Base-by-base conservation (phyloP, 345 rosid species). In the Euphorbia lathyris region DNA sequence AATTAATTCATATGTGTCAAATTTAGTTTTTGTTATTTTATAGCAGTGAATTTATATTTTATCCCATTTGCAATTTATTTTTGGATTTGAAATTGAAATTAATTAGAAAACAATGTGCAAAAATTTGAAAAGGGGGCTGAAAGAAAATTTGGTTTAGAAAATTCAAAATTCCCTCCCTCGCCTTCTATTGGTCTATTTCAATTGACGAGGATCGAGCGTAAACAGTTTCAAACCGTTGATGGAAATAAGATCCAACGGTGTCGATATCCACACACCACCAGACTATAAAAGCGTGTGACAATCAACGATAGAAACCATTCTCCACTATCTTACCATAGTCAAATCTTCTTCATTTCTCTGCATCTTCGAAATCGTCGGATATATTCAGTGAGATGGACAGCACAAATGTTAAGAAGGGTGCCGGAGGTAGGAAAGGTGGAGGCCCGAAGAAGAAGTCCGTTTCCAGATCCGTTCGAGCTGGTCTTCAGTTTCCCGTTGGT, bases 381-480 rank as follows among this genome's bases (percentile, higher is more conserved):
- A 12, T 25, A 26, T 26, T 16, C 20, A 6, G 5, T 0, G 34
- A 47, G n/a, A 91, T 88, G 94, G 92, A 88, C 10, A 12, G 82
- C 19, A 84, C 73, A 64, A 88, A 87, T 65, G 59, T 65, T 58
- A 91, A 91, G 78, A 91, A 85, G 51, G 94, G 92, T n/a, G 86
- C 84, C 6, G 88, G 79, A 23, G 97, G 94, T 9, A 82, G 94
- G 84, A 87, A 78, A 77, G 84, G 84, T 14, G 92, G 89, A 22
- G 92, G 90, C 50, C 94, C 89, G 0, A 91, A 88, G 83, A 86
- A 88, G 86, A 91, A 91, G 74, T 83, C 92, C 2, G 90, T 88
- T 17, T 83, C 97, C 1, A 87, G 92, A 9, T 88, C 94, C 3
- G 87, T 86, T 9, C 88, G 81, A 76, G 86, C 94, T 34, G 92